A percentile compares a stretch with the other conserved stretches of the same genome.
These are phyloP conservation scores for Beauveria rudraprayagi DNA, from an alignment of 2,329 filamentous ascomycete genomes.

Conservation along the genomic window DNA sequence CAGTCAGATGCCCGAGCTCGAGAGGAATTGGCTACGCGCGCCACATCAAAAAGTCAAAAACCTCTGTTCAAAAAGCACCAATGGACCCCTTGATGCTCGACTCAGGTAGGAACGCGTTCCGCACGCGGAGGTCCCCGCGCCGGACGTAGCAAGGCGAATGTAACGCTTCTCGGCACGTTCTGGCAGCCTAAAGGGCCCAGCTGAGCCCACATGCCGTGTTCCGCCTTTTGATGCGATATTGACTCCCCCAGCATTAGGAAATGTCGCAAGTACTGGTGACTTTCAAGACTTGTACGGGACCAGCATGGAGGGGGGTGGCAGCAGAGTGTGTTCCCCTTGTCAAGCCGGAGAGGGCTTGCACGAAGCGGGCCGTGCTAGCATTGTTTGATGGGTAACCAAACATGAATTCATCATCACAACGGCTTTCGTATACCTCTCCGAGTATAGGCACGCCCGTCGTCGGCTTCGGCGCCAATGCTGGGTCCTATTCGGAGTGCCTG, in stretches of 20 bases:
- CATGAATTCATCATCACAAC: too few relatives aligned
- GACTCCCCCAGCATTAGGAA: not conserved
- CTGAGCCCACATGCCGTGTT: not conserved
- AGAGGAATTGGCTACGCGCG: too few relatives aligned
- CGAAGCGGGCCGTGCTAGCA: not conserved
- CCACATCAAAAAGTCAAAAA: too few relatives aligned
- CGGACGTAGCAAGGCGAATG: not conserved
- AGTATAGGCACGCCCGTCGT: not conserved
- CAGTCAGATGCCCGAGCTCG: too few relatives aligned
- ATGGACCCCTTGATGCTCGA: too few relatives aligned
- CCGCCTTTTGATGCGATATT: not conserved
- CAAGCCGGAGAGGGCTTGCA: not conserved
- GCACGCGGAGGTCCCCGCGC: too few relatives aligned
- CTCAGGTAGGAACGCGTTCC: too few relatives aligned
- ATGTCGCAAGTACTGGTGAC: slow-evolving; percentile 5
- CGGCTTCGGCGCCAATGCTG: too few relatives aligned
- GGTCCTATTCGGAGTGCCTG: too few relatives aligned
- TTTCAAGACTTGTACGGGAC: not conserved
- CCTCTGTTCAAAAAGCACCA: too few relatives aligned
- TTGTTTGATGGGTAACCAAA: not conserved
- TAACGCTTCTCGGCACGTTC: not conserved
- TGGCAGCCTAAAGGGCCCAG: not conserved
- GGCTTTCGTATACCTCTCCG: not conserved
- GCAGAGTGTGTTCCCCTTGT: not conserved
- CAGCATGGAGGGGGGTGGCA: slow-evolving; percentile 1